Conservation (phyloP, 2,329 filamentous ascomycete species). For the Colletotrichum caudatum region DNA sequence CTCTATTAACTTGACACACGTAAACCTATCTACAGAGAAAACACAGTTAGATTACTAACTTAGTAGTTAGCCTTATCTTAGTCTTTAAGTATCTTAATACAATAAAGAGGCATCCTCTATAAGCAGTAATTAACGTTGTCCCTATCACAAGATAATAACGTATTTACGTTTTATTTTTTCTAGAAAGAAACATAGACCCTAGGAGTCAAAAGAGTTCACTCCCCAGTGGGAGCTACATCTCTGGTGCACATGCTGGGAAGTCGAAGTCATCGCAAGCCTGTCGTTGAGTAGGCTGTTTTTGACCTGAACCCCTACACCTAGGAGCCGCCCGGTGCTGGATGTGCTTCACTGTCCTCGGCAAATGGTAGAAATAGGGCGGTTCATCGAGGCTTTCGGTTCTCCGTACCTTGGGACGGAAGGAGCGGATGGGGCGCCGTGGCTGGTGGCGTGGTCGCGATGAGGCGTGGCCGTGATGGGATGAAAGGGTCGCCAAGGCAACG, state of each 20-base stretch:
- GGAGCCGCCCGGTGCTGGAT: slow-evolving; percentile 1
- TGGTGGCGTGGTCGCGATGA: background rate
- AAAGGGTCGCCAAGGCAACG: background rate
- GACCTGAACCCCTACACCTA: slow-evolving; percentile 2
- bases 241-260: background rate
- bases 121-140: background rate
- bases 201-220: slow-evolving; percentile 4
- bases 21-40: background rate
- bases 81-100: background rate
- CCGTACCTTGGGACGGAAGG: background rate
- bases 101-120: background rate
- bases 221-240: slow-evolving; percentile 1
- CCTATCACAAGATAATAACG: background rate
- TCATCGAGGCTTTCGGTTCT: background rate
- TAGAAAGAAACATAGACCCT: background rate
- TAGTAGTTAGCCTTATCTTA: background rate
- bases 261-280: slow-evolving; percentile 7
- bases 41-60: too few relatives aligned
- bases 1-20: too few relatives aligned
- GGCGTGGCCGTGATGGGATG: slow-evolving; percentile 1
- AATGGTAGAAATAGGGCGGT: background rate
- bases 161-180: background rate
- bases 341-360: background rate
- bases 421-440: background rate
- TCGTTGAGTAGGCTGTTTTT: background rate